Evolutionary conservation across 2,329 filamentous ascomycete genomes (phyloP).

Genomic region (Pseudogymnoascus pannorum): DNA sequence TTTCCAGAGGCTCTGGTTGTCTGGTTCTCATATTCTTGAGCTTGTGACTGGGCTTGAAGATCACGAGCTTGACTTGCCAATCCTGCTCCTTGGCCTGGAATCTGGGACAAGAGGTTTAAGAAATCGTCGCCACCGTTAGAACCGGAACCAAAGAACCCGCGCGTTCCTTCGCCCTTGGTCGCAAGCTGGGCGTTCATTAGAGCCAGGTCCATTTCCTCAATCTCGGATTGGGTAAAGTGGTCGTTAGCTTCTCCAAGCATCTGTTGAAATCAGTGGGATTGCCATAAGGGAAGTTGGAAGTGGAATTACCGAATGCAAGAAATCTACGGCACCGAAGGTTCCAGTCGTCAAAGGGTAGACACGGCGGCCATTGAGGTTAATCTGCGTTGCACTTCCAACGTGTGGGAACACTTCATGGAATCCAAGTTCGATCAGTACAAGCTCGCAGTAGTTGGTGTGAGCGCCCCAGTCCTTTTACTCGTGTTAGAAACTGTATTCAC

Average conservation of each 20-base stretch:
- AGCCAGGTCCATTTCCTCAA: conserved; percentile 71
- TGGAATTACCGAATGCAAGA: conserved; percentile 58
- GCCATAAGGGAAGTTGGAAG: conserved; percentile 26
- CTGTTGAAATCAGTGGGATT: not conserved
- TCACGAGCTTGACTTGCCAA: conserved; percentile 60
- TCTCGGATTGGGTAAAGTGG: conserved; percentile 77
- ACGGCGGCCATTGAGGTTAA: conserved; percentile 57
- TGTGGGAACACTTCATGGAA: conserved; percentile 65
- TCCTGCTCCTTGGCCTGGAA: conserved; percentile 62
- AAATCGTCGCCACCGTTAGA: conserved; percentile 47
- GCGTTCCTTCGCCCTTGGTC: conserved; percentile 30
- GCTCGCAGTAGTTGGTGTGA: conserved; percentile 63
- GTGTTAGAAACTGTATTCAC: not conserved
- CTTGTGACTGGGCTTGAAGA: conserved; percentile 53
- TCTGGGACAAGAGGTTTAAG: conserved; percentile 63
- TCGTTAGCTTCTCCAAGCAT: conserved; percentile 65
- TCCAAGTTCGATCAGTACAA: conserved; percentile 66
- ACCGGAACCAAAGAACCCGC: conserved; percentile 28
- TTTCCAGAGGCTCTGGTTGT: conserved; percentile 42
- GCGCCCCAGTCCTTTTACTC: not conserved
- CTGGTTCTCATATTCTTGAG: conserved; percentile 54
- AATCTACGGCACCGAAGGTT: conserved; percentile 75
- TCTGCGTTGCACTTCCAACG: conserved; percentile 58
- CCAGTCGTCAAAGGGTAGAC: conserved; percentile 69
- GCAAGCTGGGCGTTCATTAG: conserved; percentile 59